Evolutionary conservation across 225 moss, liverwort and hornwort genomes (phyloP).

Genomic region (Anthoceros angustus): DNA sequence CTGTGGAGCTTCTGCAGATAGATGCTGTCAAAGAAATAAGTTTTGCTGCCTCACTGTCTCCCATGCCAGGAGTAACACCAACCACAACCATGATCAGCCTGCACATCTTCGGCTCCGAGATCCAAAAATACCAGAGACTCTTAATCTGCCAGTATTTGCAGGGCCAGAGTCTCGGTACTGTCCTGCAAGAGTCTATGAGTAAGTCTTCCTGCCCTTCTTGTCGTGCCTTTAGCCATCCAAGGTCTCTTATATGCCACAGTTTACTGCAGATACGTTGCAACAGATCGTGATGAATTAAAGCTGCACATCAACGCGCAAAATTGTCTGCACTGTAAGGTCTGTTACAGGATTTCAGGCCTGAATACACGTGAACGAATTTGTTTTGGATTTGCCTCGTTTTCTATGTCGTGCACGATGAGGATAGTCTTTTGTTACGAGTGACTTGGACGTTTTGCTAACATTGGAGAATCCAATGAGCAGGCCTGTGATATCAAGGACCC

Average conservation of each 20-base stretch:
- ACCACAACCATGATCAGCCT: slow-evolving; percentile 85
- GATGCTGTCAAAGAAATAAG: background rate
- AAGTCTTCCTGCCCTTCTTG: slow-evolving; percentile 9
- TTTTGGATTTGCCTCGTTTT: background rate
- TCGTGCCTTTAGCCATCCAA: background rate
- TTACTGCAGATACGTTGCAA: slow-evolving; percentile 41
- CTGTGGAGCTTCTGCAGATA: background rate
- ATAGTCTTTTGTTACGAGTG: background rate
- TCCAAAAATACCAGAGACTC: slow-evolving; percentile 26
- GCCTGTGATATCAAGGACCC: slow-evolving; percentile 88
- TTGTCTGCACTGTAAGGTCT: slow-evolving; percentile 87
- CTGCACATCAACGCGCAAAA: slow-evolving; percentile 78
- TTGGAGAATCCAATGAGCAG: slow-evolving; percentile 10
- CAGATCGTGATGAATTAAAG: slow-evolving; percentile 33
- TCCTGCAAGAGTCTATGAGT: slow-evolving; percentile 86
- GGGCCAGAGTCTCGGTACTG: slow-evolving; percentile 65
- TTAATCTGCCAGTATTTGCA: slow-evolving; percentile 54
- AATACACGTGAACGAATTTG: background rate
- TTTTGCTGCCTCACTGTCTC: background rate
- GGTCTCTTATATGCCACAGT: background rate
- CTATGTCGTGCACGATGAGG: background rate
- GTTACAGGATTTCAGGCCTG: background rate
- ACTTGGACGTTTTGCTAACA: background rate
- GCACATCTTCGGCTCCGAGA: slow-evolving; percentile 53
- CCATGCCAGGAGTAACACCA: slow-evolving; percentile 63